A percentile compares a stretch with the other conserved stretches of the same genome.
phyloP scores from a whole-genome alignment of 176 grass and related monocot genomes.

The Hordeum marinum region DNA sequence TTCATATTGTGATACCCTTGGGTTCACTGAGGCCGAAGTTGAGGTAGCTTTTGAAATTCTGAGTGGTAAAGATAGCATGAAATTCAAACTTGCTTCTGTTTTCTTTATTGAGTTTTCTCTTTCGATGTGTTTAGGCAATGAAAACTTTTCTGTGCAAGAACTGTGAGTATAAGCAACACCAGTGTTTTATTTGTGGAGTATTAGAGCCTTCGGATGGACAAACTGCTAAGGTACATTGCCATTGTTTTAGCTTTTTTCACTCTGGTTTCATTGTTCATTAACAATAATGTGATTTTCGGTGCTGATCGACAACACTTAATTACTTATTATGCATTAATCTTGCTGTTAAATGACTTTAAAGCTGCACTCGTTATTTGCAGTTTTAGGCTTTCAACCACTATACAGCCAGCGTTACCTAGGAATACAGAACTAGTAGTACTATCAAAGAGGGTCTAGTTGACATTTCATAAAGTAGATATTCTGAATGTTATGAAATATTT shows the following conservation, averaged over 20 bases:
- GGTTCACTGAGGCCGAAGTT: constrained; percentile 53
- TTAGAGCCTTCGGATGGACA: constrained; percentile 69
- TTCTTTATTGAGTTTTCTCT: constrained; percentile 12
- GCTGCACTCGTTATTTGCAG: background rate
- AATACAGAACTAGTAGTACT: background rate
- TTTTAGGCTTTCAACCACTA: background rate
- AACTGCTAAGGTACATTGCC: constrained; percentile 60
- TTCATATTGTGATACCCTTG: constrained; percentile 64
- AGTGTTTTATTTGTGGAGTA: constrained; percentile 84
- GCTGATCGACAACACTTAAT: background rate
- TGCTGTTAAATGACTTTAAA: background rate
- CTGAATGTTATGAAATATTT: background rate
- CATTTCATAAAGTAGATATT: background rate
- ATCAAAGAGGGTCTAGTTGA: background rate
- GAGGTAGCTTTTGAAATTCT: constrained; percentile 40
- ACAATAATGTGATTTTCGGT: background rate
- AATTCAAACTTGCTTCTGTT: constrained; percentile 24
- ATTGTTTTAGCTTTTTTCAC: background rate
- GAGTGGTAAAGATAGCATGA: constrained; percentile 11
- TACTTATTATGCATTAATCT: constrained; percentile 9
- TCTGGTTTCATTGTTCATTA: background rate
- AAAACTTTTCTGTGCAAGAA: constrained; percentile 81
- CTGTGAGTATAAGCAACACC: constrained; percentile 78
- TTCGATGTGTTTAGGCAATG: constrained; percentile 50
- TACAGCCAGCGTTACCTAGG: background rate